Evolutionary conservation across 164 flowering plant genomes (phyloP), one percentile per base, ranked within the genome.

Genomic region (Umbellularia californica): DNA sequence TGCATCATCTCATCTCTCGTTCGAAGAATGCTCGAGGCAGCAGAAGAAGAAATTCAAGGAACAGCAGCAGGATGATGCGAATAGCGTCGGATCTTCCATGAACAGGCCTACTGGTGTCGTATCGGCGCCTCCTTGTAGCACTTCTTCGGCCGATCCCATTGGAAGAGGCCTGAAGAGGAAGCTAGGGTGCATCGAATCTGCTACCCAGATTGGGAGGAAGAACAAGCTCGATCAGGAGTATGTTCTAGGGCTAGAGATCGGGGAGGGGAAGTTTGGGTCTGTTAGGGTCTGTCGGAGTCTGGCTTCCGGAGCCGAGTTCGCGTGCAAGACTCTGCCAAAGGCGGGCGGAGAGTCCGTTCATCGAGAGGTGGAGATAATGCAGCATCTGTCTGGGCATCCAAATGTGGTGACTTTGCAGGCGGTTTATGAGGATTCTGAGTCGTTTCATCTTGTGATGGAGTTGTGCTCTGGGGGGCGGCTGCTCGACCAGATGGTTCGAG

Each of bases 281-380:
- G 99, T 95, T 55, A 81, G 90, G 82, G 58, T 87, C 72, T 93
- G 97, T 70, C 71, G 80, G 77, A 81, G 90, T 74, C 86, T 69
- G 81, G 77, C 50, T 22, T 86, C 74, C 72, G 93, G 92, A 14
- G 87, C 60, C 5, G 93, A 93, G 51, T 93, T 83, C 83, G 99
- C 99, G 0, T 93, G 99, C 76, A 82, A 82, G 67, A 77, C 82
- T 25, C 72, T 82, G 68, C 63, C 9, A 11, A 82, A 82, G 55
- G 12, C n/a, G 11, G 82, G 96, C 52, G 96, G 90, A 86, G 99
- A 95, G 82, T 89, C 88, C 0, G 98, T 92, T 68, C 99, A 95
- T 70, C 70, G 91, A 72, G 99, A 95, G 77, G 98, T 93, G 68
- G 99, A 95, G 86, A 95, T 95, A 79, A 95, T 95, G 98, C 99